A percentile compares a stretch with the other conserved stretches of the same genome.
Conservation (phyloP, 192 early-diverging fungal species). For the Podila epicladia region DNA sequence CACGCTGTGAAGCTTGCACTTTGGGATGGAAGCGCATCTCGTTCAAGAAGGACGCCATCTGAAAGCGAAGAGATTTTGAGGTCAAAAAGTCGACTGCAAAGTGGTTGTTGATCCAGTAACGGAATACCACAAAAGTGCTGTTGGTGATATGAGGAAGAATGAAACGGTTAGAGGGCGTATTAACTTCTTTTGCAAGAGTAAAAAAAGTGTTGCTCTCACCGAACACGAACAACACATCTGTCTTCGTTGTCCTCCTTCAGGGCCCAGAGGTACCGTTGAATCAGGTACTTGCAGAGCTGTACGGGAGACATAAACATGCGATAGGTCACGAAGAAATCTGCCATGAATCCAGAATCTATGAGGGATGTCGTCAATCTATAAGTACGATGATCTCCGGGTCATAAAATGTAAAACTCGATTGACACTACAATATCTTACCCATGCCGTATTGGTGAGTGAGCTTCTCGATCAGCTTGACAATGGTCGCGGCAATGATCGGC, state of each 20-base stretch:
- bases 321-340: conserved; percentile 66
- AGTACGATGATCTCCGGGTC: not conserved
- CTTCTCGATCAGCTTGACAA: conserved; percentile 65
- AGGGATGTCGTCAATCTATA: not conserved
- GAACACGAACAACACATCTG: conserved; percentile 55
- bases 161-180: not conserved
- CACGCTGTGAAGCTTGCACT: conserved; percentile 48
- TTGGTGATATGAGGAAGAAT: not conserved
- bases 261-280: conserved; percentile 65
- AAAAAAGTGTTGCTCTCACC: conserved; percentile 34
- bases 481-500: conserved; percentile 57
- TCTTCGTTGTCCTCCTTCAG: conserved; percentile 52
- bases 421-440: conserved; percentile 25
- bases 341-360: conserved; percentile 59
- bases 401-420: too few relatives aligned
- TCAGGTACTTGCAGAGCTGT: conserved; percentile 62
- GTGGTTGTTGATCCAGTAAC: conserved; percentile 64
- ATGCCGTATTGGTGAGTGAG: conserved; percentile 58
- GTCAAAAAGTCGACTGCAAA: conserved; percentile 60
- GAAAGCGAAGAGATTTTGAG: conserved; percentile 58
- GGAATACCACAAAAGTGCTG: conserved; percentile 64
- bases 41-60: conserved; percentile 55
- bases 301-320: conserved; percentile 62
- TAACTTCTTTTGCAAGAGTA: not conserved
- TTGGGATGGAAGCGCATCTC: conserved; percentile 50